These are phyloP conservation scores for Diaporthe humulicola DNA, from an alignment of 2,329 filamentous ascomycete genomes.

Conservation along the genomic window DNA sequence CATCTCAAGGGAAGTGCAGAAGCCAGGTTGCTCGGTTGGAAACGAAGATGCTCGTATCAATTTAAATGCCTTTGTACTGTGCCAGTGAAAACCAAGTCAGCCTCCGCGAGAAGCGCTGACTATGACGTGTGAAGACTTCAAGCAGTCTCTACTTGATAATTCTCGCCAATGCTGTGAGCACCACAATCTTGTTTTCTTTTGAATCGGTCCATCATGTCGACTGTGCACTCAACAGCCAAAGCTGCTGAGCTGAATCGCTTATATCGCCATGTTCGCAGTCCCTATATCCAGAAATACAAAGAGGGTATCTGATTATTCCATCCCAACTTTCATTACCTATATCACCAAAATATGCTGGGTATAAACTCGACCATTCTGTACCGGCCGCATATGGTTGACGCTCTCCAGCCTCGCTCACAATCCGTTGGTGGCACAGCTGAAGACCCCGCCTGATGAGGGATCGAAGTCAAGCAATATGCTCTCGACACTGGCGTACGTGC, in stretches of 20 bases:
- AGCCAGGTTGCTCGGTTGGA: not conserved
- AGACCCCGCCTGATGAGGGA: constrained; percentile 73
- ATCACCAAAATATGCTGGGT: not conserved
- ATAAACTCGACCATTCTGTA: not conserved
- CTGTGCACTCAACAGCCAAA: not conserved
- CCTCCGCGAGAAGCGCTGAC: not conserved
- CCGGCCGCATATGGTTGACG: too few species aligned
- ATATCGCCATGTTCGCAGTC: not conserved
- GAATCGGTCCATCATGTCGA: too few species aligned
- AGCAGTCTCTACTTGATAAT: not conserved
- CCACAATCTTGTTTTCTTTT: too few species aligned
- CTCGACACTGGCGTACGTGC: constrained; percentile 84
- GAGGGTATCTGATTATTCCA: constrained; percentile 4
- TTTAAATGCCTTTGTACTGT: not conserved
- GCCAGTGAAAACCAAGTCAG: not conserved
- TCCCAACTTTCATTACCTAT: not conserved
- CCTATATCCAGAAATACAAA: not conserved
- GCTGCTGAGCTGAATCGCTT: not conserved
- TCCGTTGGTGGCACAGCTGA: constrained; percentile 79
- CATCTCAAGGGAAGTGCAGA: too few species aligned
- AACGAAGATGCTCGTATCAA: not conserved
- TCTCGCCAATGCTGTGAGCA: not conserved
- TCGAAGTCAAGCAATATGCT: constrained; percentile 81
- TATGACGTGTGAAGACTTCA: not conserved
- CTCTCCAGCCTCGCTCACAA: constrained; percentile 59